Evolutionary conservation across 352 stramenopile genomes (phyloP).

Genomic region (Pythium sukuiense): DNA sequence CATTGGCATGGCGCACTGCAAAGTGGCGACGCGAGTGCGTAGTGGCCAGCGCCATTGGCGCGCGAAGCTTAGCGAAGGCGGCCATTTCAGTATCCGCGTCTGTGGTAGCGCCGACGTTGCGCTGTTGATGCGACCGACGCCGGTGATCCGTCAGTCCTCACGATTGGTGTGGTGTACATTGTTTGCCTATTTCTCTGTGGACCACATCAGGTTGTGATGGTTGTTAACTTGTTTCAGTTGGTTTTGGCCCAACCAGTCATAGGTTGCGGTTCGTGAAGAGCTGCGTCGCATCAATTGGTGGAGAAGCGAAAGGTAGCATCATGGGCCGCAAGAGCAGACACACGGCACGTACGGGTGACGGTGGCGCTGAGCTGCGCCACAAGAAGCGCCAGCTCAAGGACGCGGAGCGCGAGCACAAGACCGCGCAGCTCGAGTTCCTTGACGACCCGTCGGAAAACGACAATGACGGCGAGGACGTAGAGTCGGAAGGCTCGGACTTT

Average conservation of each 20-base stretch:
- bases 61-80: conserved; percentile 20
- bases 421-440: conserved; percentile 81
- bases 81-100: background rate
- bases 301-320: conserved; percentile 15
- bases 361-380: conserved; percentile 67
- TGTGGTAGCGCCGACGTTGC: background rate
- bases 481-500: conserved; percentile 62
- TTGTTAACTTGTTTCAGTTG: conserved; percentile 17
- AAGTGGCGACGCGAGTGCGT: conserved; percentile 10
- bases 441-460: conserved; percentile 84
- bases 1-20: conserved; percentile 12
- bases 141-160: conserved; percentile 4
- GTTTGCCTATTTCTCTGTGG: conserved; percentile 9
- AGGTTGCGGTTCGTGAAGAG: conserved; percentile 24
- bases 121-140: conserved; percentile 8
- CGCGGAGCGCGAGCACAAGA: conserved; percentile 55
- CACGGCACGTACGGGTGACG: conserved; percentile 71
- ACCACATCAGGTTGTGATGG: conserved; percentile 5
- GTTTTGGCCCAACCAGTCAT: conserved; percentile 34
- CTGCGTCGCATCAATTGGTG: conserved; percentile 20
- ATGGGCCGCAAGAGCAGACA: conserved; percentile 80
- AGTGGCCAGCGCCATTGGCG: conserved; percentile 7
- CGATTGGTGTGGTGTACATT: conserved; percentile 16
- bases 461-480: conserved; percentile 48
- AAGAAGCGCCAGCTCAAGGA: conserved; percentile 65